These are phyloP conservation scores for Rhododendron williamsianum DNA, from an alignment of 148 eudicot genomes.

Conservation along the genomic window DNA sequence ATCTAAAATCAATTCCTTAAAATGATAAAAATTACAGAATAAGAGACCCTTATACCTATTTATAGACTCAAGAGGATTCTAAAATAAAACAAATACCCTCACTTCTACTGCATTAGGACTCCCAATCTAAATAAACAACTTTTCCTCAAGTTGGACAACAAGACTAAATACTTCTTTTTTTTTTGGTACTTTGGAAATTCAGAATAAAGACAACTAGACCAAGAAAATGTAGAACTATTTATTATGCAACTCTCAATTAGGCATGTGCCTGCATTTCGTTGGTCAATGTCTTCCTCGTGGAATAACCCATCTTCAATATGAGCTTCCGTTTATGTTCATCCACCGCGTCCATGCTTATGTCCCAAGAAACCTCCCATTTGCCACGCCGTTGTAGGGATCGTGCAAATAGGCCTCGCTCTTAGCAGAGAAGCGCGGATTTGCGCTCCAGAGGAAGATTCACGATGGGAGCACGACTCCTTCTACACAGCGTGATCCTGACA, in stretches of 20 bases:
- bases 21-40: not conserved
- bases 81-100: not conserved
- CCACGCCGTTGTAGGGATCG: not conserved
- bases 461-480: not conserved
- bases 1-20: not conserved
- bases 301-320: not conserved
- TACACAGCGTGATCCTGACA: not conserved
- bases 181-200: too few relatives aligned
- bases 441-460: not conserved
- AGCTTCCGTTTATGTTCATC: not conserved
- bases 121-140: not conserved
- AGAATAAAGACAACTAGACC: not conserved
- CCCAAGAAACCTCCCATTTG: not conserved
- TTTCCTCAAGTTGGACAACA: not conserved
- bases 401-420: not conserved
- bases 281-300: not conserved
- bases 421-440: not conserved
- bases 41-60: not conserved
- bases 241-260: not conserved
- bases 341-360: not conserved
- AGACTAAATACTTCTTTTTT: not conserved
- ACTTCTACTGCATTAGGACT: not conserved
- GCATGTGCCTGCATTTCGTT: not conserved
- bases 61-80: not conserved
- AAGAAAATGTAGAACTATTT: not conserved